Evolutionary conservation across 1,284 basidiomycete species (phyloP).

Genomic region (Ceratobasidium sp.): DNA sequence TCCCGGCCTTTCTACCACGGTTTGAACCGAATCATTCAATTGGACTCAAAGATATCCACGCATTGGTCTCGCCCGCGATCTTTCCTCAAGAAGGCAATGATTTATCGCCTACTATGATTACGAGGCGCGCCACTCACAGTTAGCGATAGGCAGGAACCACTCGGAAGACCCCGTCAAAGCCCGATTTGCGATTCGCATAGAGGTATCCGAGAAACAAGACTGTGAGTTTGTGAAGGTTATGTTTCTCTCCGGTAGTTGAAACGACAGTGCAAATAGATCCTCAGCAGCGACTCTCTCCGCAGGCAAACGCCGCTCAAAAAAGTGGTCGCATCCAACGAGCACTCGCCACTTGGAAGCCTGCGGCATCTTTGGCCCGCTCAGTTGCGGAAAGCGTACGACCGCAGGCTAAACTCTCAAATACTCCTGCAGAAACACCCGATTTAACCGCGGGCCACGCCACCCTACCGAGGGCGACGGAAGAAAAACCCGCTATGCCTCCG

Average conservation of each 20-base stretch:
- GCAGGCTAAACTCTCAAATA: background rate
- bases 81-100: background rate
- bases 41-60: slow-evolving; percentile 17
- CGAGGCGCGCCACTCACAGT: background rate
- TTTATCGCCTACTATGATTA: background rate
- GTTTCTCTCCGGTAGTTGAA: background rate
- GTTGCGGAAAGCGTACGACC: background rate
- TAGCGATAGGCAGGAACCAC: background rate
- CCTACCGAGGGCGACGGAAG: background rate
- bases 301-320: slow-evolving; percentile 10
- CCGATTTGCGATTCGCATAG: slow-evolving; percentile 32
- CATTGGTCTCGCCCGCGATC: background rate
- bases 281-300: slow-evolving; percentile 4
- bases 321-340: background rate
- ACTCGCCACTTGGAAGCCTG: slow-evolving; percentile 13
- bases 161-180: background rate
- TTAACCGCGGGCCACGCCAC: background rate
- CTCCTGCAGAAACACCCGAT: background rate
- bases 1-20: slow-evolving; percentile 5
- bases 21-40: slow-evolving; percentile 31
- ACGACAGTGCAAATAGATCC: slow-evolving; percentile 21
- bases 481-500: background rate
- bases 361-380: background rate
- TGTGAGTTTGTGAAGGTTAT: background rate
- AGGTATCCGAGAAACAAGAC: slow-evolving; percentile 22